Conservation (phyloP, 768 basidiomycete species). For the Suillus bovinus region DNA sequence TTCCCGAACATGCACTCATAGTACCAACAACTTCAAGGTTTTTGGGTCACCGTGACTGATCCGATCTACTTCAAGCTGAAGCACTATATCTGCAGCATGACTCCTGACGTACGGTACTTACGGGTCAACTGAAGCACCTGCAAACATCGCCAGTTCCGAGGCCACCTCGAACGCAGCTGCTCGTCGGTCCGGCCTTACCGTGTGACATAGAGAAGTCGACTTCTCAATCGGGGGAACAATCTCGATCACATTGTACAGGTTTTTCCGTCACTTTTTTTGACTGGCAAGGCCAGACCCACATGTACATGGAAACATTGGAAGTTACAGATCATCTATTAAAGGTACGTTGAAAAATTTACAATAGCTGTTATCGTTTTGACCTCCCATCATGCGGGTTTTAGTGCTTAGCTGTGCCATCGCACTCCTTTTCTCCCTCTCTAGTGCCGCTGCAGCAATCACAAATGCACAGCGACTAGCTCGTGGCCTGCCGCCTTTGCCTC, state of each 20-base stretch:
- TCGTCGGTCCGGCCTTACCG: not conserved
- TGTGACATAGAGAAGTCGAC: not conserved
- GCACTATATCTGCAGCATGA: not conserved
- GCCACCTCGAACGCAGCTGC: not conserved
- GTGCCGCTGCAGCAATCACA: conserved; percentile 28
- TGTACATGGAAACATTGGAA: not conserved
- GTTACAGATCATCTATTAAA: not conserved
- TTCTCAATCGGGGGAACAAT: not conserved
- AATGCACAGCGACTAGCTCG: conserved; percentile 47
- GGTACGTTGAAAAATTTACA: not conserved
- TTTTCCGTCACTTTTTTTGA: not conserved
- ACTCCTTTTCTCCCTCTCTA: conserved; percentile 23
- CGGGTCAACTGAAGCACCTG: not conserved
- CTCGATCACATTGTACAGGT: conserved; percentile 3
- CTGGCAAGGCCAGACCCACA: not conserved
- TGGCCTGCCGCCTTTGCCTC: conserved; percentile 42
- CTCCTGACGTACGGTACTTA: too few relatives aligned
- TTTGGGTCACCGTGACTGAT: too few relatives aligned
- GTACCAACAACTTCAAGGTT: too few relatives aligned
- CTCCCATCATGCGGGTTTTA: conserved; percentile 9
- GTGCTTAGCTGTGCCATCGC: conserved; percentile 20
- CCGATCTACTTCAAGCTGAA: too few relatives aligned
- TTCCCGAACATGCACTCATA: not conserved
- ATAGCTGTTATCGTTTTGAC: not conserved
- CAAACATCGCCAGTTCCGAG: not conserved